Evolutionary conservation across 768 basidiomycete genomes (phyloP).

Genomic region (Macrolepiota dolichaula): DNA sequence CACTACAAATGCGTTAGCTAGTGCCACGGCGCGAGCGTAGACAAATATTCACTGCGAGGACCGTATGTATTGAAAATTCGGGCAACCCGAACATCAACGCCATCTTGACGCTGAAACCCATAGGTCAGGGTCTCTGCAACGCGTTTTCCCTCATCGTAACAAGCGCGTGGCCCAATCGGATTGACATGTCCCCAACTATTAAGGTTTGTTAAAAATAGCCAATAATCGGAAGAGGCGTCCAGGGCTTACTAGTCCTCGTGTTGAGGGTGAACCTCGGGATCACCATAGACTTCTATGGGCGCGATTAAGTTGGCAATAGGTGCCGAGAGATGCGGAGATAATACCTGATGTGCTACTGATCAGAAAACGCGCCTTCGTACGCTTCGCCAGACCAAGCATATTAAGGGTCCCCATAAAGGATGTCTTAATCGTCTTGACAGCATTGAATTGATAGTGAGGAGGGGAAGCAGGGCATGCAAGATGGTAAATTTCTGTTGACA

Average conservation of each 20-base stretch:
- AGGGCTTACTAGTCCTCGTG: constrained; percentile 84
- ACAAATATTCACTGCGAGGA: constrained; percentile 60
- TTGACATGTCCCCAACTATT: constrained; percentile 96
- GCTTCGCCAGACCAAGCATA: constrained; percentile 98
- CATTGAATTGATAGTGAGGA: constrained; percentile 97
- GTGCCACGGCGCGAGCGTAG: constrained; percentile 21
- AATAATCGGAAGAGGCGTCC: not conserved
- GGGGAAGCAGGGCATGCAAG: constrained; percentile 97
- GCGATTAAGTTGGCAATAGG: constrained; percentile 12
- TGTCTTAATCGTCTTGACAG: constrained; percentile 97
- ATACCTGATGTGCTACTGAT: constrained; percentile 92
- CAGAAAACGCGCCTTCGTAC: constrained; percentile 95
- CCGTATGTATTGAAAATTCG: constrained; percentile 99
- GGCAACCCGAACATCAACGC: constrained; percentile 93
- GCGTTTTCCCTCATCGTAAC: constrained; percentile 99
- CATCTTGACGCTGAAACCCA: constrained; percentile 91
- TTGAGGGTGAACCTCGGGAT: constrained; percentile 98
- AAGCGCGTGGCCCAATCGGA: constrained; percentile 97
- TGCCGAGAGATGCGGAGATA: constrained; percentile 17
- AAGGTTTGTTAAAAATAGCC: constrained; percentile 15
- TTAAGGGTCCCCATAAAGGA: constrained; percentile 98
- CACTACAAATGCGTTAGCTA: constrained; percentile 45
- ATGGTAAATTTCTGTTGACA: constrained; percentile 85
- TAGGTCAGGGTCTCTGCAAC: constrained; percentile 98
- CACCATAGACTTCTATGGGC: constrained; percentile 88